Evolutionary conservation across 2,329 filamentous ascomycete genomes (phyloP).

Genomic region (Beauveria varroae): DNA sequence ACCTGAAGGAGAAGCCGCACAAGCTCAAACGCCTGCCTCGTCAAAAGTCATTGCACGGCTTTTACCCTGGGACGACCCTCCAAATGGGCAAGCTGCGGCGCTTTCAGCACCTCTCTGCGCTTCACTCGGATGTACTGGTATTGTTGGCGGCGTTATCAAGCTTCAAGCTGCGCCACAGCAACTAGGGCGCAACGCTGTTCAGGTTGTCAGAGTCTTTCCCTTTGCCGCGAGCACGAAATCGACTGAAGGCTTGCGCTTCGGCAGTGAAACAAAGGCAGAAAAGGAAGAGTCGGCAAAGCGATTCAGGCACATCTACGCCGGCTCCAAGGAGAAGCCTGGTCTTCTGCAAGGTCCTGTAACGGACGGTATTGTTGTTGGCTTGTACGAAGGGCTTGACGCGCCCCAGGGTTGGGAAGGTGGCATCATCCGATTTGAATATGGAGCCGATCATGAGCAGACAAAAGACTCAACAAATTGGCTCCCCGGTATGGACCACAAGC

Average conservation of each 20-base stretch:
- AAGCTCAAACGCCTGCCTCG: slow-evolving; percentile 34
- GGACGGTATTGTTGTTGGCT: slow-evolving; percentile 71
- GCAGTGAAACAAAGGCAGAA: slow-evolving; percentile 77
- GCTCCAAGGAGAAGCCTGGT: slow-evolving; percentile 44
- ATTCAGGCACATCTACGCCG: slow-evolving; percentile 64
- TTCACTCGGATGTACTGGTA: slow-evolving; percentile 60
- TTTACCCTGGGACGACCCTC: slow-evolving; percentile 75
- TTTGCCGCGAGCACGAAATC: slow-evolving; percentile 56
- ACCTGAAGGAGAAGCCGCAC: slow-evolving; percentile 57
- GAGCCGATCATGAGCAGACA: slow-evolving; percentile 31
- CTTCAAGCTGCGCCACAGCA: slow-evolving; percentile 74
- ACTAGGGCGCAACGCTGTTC: slow-evolving; percentile 56
- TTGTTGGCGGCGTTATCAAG: slow-evolving; percentile 81
- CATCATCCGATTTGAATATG: slow-evolving; percentile 64
- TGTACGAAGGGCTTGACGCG: slow-evolving; percentile 44
- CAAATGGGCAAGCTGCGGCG: slow-evolving; percentile 71
- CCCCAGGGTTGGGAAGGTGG: slow-evolving; percentile 72
- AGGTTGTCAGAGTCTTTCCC: slow-evolving; percentile 69
- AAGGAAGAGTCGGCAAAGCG: slow-evolving; percentile 68
- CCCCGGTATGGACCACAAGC: slow-evolving; percentile 65
- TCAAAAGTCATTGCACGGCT: slow-evolving; percentile 69
- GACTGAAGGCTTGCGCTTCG: slow-evolving; percentile 69
- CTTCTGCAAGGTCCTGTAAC: slow-evolving; percentile 80
- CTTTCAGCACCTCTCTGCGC: slow-evolving; percentile 72
- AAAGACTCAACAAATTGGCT: slow-evolving; percentile 60